Conservation (phyloP, 495 filamentous ascomycete species). For the Hypoxylon perforatum region DNA sequence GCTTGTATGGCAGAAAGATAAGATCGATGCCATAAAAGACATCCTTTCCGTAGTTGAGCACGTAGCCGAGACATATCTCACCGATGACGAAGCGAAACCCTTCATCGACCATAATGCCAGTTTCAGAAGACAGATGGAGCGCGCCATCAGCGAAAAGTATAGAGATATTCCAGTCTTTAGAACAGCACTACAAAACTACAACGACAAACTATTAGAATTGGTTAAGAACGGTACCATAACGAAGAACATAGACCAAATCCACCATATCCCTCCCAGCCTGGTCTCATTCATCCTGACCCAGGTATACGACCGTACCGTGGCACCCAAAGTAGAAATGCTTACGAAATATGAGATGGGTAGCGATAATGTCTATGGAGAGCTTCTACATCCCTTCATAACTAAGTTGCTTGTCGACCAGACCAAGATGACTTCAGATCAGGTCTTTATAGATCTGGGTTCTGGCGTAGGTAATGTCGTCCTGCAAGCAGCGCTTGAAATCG, state of each 20-base stretch:
- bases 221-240: slow-evolving; percentile 73
- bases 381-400: slow-evolving; percentile 84
- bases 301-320: slow-evolving; percentile 91
- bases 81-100: slow-evolving; percentile 67
- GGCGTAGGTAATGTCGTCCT: slow-evolving; percentile 96
- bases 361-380: slow-evolving; percentile 94
- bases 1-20: slow-evolving; percentile 78
- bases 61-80: slow-evolving; percentile 79
- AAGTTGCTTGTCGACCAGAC: slow-evolving; percentile 80
- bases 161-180: slow-evolving; percentile 74
- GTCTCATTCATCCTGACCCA: slow-evolving; percentile 87
- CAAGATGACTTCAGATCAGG: slow-evolving; percentile 77
- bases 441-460: slow-evolving; percentile 94
- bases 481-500: slow-evolving; percentile 92
- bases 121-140: slow-evolving; percentile 75
- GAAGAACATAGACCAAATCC: slow-evolving; percentile 72
- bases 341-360: slow-evolving; percentile 85
- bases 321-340: slow-evolving; percentile 82
- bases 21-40: slow-evolving; percentile 87
- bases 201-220: slow-evolving; percentile 68
- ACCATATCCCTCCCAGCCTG: slow-evolving; percentile 72
- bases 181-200: slow-evolving; percentile 78
- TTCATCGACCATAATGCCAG: slow-evolving; percentile 81
- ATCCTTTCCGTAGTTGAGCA: slow-evolving; percentile 82
- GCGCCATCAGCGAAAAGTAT: slow-evolving; percentile 70